A percentile compares a stretch with the other conserved stretches of the same genome.
Evolutionary conservation across 2,329 filamentous ascomycete genomes (phyloP).

Genomic region (Colletotrichum aenigma): DNA sequence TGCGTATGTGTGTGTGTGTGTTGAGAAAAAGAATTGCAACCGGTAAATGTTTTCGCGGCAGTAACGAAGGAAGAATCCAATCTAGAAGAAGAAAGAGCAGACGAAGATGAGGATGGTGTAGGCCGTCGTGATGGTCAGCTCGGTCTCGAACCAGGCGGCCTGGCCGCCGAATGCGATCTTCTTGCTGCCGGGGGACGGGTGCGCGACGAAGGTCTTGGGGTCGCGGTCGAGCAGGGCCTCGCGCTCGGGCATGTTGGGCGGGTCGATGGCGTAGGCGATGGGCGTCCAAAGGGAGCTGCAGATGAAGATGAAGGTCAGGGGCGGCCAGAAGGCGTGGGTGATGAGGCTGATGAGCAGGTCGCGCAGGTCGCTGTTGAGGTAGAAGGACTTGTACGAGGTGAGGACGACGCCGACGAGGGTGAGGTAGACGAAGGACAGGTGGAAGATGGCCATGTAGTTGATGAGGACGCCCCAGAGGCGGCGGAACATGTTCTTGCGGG

Average conservation of each 20-base stretch:
- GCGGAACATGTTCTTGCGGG: conserved; percentile 54
- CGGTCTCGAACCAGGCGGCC: conserved; percentile 60
- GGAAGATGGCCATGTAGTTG: conserved; percentile 61
- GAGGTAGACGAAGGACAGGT: conserved; percentile 58
- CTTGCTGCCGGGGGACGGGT: conserved; percentile 55
- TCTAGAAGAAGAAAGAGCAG: conserved; percentile 39
- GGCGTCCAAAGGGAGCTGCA: conserved; percentile 62
- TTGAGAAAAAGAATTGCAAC: neutral
- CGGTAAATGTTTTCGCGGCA: neutral
- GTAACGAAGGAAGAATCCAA: neutral
- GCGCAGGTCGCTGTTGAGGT: conserved; percentile 37
- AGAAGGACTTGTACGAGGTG: conserved; percentile 55
- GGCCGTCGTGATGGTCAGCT: conserved; percentile 54
- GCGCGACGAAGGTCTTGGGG: conserved; percentile 56
- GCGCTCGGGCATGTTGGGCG: conserved; percentile 61
- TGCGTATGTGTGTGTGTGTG: neutral
- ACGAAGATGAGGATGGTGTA: conserved; percentile 57
- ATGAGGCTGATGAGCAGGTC: conserved; percentile 56
- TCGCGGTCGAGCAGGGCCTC: conserved; percentile 62
- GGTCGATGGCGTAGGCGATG: conserved; percentile 64
- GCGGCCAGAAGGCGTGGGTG: conserved; percentile 67
- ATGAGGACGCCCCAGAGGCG: conserved; percentile 59
- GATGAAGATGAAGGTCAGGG: conserved; percentile 60
- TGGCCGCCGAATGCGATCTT: conserved; percentile 59
- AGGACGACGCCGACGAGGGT: conserved; percentile 54